Evolutionary conservation across 192 early-diverging fungal genomes (phyloP), one percentile per base, ranked within the genome.

Genomic region (Lunasporangiospora selenospora): DNA sequence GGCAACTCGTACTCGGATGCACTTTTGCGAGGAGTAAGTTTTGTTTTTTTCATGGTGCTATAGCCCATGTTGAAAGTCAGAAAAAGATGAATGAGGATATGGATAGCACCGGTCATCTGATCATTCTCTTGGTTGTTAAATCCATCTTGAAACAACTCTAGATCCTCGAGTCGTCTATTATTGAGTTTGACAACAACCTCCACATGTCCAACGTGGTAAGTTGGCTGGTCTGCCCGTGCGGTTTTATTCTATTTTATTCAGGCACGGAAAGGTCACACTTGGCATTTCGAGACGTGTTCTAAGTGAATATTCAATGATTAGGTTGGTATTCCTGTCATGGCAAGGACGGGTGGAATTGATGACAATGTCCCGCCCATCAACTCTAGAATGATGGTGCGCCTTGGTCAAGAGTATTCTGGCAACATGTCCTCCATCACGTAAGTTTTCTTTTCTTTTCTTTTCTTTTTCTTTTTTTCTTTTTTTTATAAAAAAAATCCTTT

Each of bases 331-430:
- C 86, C 89, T 8, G 79, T 91, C 19, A 49, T 90, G 23, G 84
- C 84, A 6, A 71, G 88, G 6, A 73, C 63, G 18, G 91, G 91
- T 0, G 70, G 80, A 43, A 73, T 77, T 7, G 91, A 92, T 45
- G 83, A 90, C 47, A 92, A 92, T 65, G 91, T 92, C 0, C 89
- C 91, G 0, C 90, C 91, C 3, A 53, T 89, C 24, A 87, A 90
- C 55, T 81, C 84, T 0, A 52, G 89, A 1, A 83, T 85, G 26
- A 69, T 88, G 41, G 77, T 86, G 10, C 75, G 90, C 10, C 50
- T 92, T 18, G 81, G 87, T 0, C 84, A 88, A 57, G 89, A 91
- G 53, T 81, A 85, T 75, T 76, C 77, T 26, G 57, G 80, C 12
- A 70, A 88, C 48, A 58, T 82, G 10, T 47, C 67, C 7, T 71